Evolutionary conservation across 768 basidiomycete species (phyloP).

Genomic region (Exidia glandulosa): DNA sequence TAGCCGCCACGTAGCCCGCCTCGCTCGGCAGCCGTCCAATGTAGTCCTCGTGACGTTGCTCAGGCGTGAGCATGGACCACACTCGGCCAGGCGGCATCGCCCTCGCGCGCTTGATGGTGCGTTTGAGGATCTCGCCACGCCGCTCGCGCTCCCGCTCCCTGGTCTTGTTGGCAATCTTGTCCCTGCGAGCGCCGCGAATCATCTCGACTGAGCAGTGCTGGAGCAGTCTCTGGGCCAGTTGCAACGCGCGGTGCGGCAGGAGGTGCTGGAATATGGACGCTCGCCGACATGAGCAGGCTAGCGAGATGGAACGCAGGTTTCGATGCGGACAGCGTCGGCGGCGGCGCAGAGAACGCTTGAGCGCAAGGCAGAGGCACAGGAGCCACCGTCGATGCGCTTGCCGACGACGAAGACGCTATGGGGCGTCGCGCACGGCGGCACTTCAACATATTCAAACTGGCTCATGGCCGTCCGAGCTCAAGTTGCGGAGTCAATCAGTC

Average conservation of each 20-base stretch:
- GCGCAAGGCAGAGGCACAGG: background rate
- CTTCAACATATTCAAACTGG: background rate
- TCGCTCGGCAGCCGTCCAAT: conserved; percentile 43
- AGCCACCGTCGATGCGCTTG: background rate
- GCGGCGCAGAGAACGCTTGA: background rate
- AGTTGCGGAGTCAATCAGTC: no score
- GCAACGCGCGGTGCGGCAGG: background rate
- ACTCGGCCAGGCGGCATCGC: conserved; percentile 57
- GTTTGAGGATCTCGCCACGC: conserved; percentile 45
- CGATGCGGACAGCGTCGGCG: background rate
- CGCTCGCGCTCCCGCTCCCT: conserved; percentile 48
- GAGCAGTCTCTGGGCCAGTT: background rate
- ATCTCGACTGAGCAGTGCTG: conserved; percentile 17
- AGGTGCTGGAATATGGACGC: background rate
- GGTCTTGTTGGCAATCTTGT: conserved; percentile 55
- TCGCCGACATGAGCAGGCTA: background rate
- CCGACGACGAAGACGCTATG: background rate
- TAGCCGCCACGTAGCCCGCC: conserved; percentile 59
- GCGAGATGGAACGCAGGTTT: background rate
- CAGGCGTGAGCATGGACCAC: conserved; percentile 37
- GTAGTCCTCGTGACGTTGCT: conserved; percentile 36
- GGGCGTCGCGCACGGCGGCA: background rate
- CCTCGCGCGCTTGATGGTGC: conserved; percentile 35
- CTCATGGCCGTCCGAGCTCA: background rate
- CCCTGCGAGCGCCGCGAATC: conserved; percentile 45